Conservation (phyloP, 495 filamentous ascomycete species). For the Talaromyces thailandensis region DNA sequence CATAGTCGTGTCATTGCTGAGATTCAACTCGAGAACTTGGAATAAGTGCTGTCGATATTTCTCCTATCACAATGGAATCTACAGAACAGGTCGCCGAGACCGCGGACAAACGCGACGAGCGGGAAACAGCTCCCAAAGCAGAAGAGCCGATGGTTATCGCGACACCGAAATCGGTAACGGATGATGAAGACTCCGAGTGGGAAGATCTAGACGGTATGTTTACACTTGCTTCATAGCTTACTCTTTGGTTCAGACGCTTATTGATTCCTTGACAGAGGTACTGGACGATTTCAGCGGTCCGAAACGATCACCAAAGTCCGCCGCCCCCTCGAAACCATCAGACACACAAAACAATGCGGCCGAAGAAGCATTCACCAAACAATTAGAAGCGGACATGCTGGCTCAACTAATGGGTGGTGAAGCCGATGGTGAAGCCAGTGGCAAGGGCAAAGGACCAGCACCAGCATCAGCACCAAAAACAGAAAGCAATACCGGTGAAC, state of each 20-base stretch:
- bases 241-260: not conserved
- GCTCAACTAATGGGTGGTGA: slow-evolving; percentile 57
- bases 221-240: not conserved
- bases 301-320: slow-evolving; percentile 24
- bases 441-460: slow-evolving; percentile 14
- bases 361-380: slow-evolving; percentile 62
- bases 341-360: slow-evolving; percentile 5
- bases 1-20: not conserved
- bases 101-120: not conserved
- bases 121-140: not conserved
- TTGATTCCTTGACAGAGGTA: slow-evolving; percentile 51
- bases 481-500: not conserved
- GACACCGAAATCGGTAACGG: not conserved
- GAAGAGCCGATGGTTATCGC: not conserved
- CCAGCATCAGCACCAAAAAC: slow-evolving; percentile 1
- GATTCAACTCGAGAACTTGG: not conserved
- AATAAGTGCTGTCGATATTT: not conserved
- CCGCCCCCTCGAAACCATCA: slow-evolving; percentile 15
- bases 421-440: slow-evolving; percentile 22
- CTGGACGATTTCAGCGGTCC: slow-evolving; percentile 74
- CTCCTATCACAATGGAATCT: not conserved
- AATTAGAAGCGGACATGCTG: slow-evolving; percentile 75
- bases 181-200: slow-evolving; percentile 53
- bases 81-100: not conserved
- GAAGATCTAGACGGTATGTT: slow-evolving; percentile 80